phyloP scores from a whole-genome alignment of 768 basidiomycete genomes.

The Chalciporus pseudorubinellus region DNA sequence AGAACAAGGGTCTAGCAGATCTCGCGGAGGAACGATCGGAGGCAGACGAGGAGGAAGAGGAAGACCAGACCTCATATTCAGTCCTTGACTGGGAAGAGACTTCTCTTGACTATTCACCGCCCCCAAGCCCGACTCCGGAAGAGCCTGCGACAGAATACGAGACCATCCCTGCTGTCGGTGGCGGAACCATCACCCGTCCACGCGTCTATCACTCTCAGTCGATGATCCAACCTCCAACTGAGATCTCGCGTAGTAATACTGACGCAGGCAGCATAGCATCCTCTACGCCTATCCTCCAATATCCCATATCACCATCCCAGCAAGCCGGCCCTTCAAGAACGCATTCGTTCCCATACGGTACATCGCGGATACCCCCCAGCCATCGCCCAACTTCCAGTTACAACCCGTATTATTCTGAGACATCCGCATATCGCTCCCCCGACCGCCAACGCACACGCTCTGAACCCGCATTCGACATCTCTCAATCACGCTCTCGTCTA shows the following conservation, averaged over 20 bases:
- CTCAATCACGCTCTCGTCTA: conserved; percentile 23
- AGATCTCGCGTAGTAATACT: conserved; percentile 13
- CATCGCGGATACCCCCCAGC: conserved; percentile 9
- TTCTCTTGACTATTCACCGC: conserved; percentile 44
- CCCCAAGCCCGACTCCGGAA: conserved; percentile 41
- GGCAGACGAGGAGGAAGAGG: conserved; percentile 40
- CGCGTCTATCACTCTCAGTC: conserved; percentile 85
- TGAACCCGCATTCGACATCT: conserved; percentile 18
- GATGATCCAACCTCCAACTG: conserved; percentile 51
- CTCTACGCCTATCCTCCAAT: conserved; percentile 62
- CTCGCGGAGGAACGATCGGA: conserved; percentile 64
- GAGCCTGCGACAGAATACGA: conserved; percentile 68
- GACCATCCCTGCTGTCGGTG: conserved; percentile 88
- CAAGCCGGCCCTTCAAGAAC: conserved; percentile 11
- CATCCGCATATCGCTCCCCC: not conserved
- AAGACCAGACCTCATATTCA: conserved; percentile 48
- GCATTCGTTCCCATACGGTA: conserved; percentile 3
- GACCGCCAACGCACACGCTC: conserved; percentile 12
- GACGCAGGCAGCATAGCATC: conserved; percentile 87
- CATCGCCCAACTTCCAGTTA: conserved; percentile 26
- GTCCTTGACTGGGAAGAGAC: conserved; percentile 70
- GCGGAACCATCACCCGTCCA: conserved; percentile 83
- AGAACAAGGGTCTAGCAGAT: conserved; percentile 71
- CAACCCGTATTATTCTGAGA: conserved; percentile 12
- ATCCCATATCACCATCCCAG: conserved; percentile 3